Percentiles rank a stretch among this genome's conserved stretches.
phyloP scores from a whole-genome alignment of 176 grass and related monocot species.

The Chloris gayana region DNA sequence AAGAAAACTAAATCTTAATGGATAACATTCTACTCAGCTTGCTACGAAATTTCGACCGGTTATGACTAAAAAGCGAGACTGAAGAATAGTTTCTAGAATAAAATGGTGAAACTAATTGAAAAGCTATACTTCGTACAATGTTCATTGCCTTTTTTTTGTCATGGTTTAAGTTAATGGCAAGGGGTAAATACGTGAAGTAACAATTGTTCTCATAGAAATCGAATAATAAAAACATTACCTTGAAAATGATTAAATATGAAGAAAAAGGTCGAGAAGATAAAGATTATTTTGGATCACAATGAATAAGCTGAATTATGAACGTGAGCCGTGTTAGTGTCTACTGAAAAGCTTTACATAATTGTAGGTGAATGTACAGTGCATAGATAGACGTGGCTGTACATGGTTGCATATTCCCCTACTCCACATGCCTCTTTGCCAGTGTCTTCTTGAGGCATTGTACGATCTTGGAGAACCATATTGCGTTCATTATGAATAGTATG shows the following conservation, averaged over 20 bases:
- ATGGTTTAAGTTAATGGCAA: not conserved
- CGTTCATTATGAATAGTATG: slow-evolving; percentile 77
- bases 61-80: not conserved
- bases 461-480: slow-evolving; percentile 96
- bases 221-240: not conserved
- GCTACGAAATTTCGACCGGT: not conserved
- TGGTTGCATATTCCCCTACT: slow-evolving; percentile 11
- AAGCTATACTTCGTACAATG: not conserved
- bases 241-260: not conserved
- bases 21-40: not conserved
- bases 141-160: not conserved
- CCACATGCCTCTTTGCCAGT: slow-evolving; percentile 74
- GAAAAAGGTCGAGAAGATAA: not conserved
- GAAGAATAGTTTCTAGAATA: not conserved
- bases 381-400: not conserved
- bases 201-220: not conserved
- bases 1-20: not conserved
- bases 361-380: slow-evolving; percentile 30
- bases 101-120: not conserved
- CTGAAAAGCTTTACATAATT: slow-evolving; percentile 22
- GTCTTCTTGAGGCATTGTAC: slow-evolving; percentile 83
- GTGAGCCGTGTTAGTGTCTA: slow-evolving; percentile 8
- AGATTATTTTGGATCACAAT: slow-evolving; percentile 12
- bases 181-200: not conserved
- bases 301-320: slow-evolving; percentile 27